Evolutionary conservation across 1,284 basidiomycete species (phyloP).

Genomic region (Tetrapyrgos nigripes): DNA sequence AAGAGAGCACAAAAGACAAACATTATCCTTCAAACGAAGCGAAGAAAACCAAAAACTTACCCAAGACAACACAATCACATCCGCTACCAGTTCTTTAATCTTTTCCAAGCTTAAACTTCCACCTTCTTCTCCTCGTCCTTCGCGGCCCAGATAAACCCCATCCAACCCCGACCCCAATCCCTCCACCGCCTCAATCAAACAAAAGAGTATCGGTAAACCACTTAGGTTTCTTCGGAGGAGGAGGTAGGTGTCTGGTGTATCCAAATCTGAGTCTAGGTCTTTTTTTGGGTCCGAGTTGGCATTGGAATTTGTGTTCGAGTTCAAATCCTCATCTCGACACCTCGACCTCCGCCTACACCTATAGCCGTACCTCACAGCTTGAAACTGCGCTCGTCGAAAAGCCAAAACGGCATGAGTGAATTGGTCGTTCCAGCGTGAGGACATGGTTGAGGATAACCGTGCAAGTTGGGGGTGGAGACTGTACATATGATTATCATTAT

Average conservation of each 20-base stretch:
- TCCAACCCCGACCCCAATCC: slow-evolving; percentile 47
- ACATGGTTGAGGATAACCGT: slow-evolving; percentile 7
- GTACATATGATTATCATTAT: too few species aligned
- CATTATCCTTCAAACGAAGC: too few species aligned
- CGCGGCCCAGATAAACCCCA: slow-evolving; percentile 3
- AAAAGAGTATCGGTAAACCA: slow-evolving; percentile 57
- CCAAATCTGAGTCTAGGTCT: too few species aligned
- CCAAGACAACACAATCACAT: slow-evolving; percentile 54
- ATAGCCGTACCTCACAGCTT: slow-evolving; percentile 23
- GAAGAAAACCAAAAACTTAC: slow-evolving; percentile 40
- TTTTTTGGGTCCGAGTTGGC: too few species aligned
- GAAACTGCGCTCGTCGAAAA: slow-evolving; percentile 36
- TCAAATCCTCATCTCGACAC: too few species aligned
- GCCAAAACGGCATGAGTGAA: slow-evolving; percentile 42
- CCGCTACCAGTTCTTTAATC: slow-evolving; percentile 45
- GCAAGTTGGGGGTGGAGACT: slow-evolving; percentile 25
- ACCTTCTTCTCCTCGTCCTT: slow-evolving; percentile 28
- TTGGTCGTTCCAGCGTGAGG: slow-evolving; percentile 28
- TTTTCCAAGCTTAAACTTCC: slow-evolving; percentile 36
- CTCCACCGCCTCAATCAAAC: slow-evolving; percentile 59
- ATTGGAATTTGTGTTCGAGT: too few species aligned
- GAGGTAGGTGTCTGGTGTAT: slow-evolving; percentile 52
- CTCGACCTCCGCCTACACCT: slow-evolving; percentile 16
- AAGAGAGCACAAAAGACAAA: too few species aligned
- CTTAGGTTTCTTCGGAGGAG: slow-evolving; percentile 51